These are phyloP conservation scores for Phyllostachys edulis DNA, from an alignment of 176 grass and related monocot genomes.

Conservation along the genomic window DNA sequence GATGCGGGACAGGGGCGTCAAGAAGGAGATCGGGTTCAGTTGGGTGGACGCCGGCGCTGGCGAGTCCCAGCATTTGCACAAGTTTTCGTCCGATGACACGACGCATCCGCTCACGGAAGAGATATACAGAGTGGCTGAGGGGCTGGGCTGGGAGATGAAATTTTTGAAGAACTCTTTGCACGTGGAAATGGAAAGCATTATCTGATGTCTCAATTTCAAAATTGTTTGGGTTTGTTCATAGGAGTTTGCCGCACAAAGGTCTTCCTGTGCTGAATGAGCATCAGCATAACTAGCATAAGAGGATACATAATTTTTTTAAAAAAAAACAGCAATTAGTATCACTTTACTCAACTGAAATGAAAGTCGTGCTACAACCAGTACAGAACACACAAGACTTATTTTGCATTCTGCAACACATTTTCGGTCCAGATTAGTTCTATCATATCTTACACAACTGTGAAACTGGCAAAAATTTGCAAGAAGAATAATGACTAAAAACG, in stretches of 20 bases:
- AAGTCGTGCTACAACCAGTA: conserved; percentile 26
- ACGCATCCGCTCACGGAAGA: conserved; percentile 57
- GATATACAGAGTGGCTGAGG: conserved; percentile 57
- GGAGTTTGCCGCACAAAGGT: background rate
- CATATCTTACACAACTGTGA: conserved; percentile 18
- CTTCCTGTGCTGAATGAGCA: background rate
- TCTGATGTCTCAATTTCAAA: background rate
- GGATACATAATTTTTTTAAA: background rate
- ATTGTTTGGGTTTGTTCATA: background rate
- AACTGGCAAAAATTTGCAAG: conserved; percentile 9
- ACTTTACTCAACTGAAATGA: conserved; percentile 5
- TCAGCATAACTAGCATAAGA: background rate
- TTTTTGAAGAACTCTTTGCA: conserved; percentile 36
- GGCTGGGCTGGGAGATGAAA: conserved; percentile 63
- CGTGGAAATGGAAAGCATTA: conserved; percentile 24
- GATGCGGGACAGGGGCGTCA: conserved; percentile 66
- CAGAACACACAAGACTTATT: conserved; percentile 9
- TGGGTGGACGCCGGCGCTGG: conserved; percentile 70
- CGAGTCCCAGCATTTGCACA: conserved; percentile 49
- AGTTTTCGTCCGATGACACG: conserved; percentile 71
- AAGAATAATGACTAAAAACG: background rate
- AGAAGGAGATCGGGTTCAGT: conserved; percentile 81
- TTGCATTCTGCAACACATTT: conserved; percentile 38
- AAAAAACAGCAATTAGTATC: background rate
- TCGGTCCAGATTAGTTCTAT: background rate